Evolutionary conservation across 495 filamentous ascomycete species (phyloP), one percentile per base, ranked within the genome.

Genomic region (Lophium mytilinum): DNA sequence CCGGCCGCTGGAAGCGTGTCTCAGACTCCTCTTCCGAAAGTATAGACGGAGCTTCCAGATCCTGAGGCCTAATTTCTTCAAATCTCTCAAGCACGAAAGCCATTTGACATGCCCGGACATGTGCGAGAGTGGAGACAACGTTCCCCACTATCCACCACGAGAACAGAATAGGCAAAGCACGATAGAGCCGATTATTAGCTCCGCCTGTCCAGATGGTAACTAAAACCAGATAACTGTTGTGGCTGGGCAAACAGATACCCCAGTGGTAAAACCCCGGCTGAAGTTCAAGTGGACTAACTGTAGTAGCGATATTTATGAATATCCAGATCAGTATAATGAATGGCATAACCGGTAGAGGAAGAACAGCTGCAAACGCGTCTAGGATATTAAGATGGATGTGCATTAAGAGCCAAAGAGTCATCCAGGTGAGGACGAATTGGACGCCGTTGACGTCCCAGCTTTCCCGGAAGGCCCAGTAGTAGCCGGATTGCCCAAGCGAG

Each of bases 391-490:
- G 45, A 24, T 61, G 58, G 15, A 52, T 52, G 18, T 56, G 52
- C 58, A 61, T 61, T 6, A 61, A 47, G 1, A 61, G 45, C 58
- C 58, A 61, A 52, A 53, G 50, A 8, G 47, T 43, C 58, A 61
- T 61, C 58, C 58, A 61, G 1, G 58, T 61, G 3, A 61, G 47
- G 9, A 56, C 53, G 30, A 61, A 61, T 40, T 61, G 58, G 14
- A 17, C 33, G 3, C 52, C 58, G 46, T 61, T 56, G 53, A 61
- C 58, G 1, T 45, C 37, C 58, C 58, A 61, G 24, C 1, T 18
- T 41, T 61, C 58, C 12, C 41, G 17, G 39, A 52, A 61, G 9
- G 52, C 52, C 58, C 58, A 61, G 37, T 52, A 56, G 39, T 56
- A 61, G 14, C 45, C 58, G 4, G 58, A 52, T 37, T 61, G 58